Base-by-base conservation (phyloP, 441 rosid genomes). In the Erodium trifolium region DNA sequence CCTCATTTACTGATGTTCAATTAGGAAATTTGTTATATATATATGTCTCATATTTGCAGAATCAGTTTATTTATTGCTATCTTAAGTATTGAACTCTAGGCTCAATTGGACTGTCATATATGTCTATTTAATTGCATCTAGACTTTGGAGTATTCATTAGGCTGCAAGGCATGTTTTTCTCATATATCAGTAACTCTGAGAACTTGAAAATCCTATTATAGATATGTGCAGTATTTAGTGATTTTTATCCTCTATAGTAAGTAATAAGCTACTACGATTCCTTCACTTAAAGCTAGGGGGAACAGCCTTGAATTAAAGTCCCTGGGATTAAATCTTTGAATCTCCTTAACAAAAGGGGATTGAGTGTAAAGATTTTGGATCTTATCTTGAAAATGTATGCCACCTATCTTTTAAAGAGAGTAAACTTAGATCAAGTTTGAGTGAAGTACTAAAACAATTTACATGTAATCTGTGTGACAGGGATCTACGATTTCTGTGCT, bases 401-500 rank as follows among this genome's bases (percentile, higher is more conserved):
- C 8, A 37, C 4, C 41, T 37, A 3, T 37, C 4, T 23, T 23
- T 23, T 23, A 23, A 23, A 23, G 27, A 23, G 27, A 23, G 27
- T 23, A 23, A 23, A 23, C 1, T 41, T 41, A 34, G 47, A 41
- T 41, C 47, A 41, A 41, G 47, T 7, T 41, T 5, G 12, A 41
- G 47, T 41, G 47, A 41, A 41, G 47, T 41, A 41, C 47, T 41
- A 5, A 7, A 41, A 41, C 47, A 41, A 9, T 41, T 5, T 41
- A 41, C 47, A 41, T 12, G 34, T 3, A 34, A 5, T 53, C 5
- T 23, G 9, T 23, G 9, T 55, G 16, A 67, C 79, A 93, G 98
- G 86, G 93, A 82, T 76, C 85, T 86, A 57, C 93, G 87, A 8
- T 88, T 91, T 51, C 68, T 89, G 88, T 88, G 97, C 31, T 85